Base-by-base conservation (phyloP, 306 rosid species). In the Oemleria cerasiformis region DNA sequence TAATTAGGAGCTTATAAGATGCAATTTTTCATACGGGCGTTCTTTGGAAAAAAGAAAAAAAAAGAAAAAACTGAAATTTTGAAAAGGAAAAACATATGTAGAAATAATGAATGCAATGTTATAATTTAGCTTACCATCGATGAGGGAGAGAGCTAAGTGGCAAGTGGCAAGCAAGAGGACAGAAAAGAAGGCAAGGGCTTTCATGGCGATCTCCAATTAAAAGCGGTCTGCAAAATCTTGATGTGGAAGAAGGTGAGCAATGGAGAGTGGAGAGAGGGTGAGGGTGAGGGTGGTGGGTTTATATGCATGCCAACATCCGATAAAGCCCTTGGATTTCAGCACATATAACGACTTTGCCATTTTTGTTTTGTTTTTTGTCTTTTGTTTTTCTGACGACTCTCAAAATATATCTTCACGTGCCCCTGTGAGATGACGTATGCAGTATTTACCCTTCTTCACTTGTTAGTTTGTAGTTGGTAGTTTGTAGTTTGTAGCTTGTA, bases 51-150 rank as follows among this genome's bases (percentile, higher is more conserved):
- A 45, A 40, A 38, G 14, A 34, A 67, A 45, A 40, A 38, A 12
- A 7, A 0, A n/a, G n/a, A n/a, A n/a, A 7, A 17, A 30, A 30
- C 3, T 25, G 36, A 30, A 30, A 30, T 30, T 30, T 30, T 30
- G 36, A 1, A 2, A 30, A 30, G 36, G 36, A 2, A 43, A 30
- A 44, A 19, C 3, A 14, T 12, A 10, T 57, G 39, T 23, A 12
- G 3, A 6, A 57, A 23, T 25, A 57, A 57, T 21, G 6, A 6
- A 57, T 12, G 62, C 15, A 57, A 16, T 48, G 5, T 12, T 47
- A 14, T 53, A 23, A 6, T 25, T 57, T 12, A 40, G 65, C 88
- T 78, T 78, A 93, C 98, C 98, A 68, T 93, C 98, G 10, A 8
- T 67, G 49, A 88, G 20, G 77, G 90, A 77, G 38, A 74, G 59